Conservation (phyloP, 1,284 basidiomycete genomes). For the Trametes sp. region DNA sequence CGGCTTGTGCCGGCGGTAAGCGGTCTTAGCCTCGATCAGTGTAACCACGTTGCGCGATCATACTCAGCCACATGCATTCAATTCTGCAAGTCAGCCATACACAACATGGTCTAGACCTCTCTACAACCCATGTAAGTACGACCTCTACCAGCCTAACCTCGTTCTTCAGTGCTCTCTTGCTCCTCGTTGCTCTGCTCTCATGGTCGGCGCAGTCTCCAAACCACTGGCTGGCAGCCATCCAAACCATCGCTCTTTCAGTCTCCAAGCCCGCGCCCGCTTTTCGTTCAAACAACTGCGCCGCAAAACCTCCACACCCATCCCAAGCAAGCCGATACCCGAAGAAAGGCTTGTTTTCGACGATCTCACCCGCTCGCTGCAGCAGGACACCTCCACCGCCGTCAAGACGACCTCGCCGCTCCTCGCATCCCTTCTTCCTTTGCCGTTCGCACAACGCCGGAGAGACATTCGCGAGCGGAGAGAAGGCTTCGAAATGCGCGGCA, state of each 20-base stretch:
- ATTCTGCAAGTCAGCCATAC: background rate
- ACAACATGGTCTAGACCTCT: background rate
- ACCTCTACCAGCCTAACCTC: background rate
- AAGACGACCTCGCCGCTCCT: slow-evolving; percentile 1
- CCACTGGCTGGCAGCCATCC: background rate
- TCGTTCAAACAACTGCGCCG: slow-evolving; percentile 1
- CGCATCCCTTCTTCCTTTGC: slow-evolving; percentile 25
- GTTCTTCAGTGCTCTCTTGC: background rate
- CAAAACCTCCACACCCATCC: background rate
- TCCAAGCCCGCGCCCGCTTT: background rate
- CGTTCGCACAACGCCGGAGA: slow-evolving; percentile 25
- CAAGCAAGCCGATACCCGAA: background rate
- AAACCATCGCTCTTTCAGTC: background rate
- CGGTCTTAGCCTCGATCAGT: background rate
- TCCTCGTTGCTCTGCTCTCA: background rate
- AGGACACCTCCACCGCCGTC: background rate
- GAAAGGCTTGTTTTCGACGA: background rate
- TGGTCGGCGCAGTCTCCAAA: background rate
- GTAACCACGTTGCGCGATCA: background rate
- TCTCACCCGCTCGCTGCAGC: background rate
- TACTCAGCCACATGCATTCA: background rate
- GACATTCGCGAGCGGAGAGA: slow-evolving; percentile 34
- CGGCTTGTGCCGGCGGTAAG: background rate
- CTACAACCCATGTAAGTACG: too few relatives aligned
- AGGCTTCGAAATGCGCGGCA: slow-evolving; percentile 31